Evolutionary conservation across 192 early-diverging fungal species (phyloP).

Genomic region (Podochytrium sp.): DNA sequence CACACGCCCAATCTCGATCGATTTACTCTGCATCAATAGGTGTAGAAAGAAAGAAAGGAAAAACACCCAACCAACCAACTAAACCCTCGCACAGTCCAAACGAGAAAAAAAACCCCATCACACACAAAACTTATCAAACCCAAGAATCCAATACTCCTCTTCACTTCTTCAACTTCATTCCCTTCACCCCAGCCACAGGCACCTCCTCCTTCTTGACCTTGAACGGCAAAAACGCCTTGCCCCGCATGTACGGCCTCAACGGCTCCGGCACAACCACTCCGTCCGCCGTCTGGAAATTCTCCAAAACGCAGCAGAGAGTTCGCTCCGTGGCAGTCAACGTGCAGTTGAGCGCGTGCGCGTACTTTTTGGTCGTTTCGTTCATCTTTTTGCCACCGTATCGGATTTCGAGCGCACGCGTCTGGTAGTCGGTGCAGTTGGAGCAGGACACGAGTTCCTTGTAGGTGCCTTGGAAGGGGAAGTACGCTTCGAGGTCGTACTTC

Average conservation of each 20-base stretch:
- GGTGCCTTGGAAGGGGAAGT: constrained; percentile 98
- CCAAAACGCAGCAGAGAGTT: constrained; percentile 91
- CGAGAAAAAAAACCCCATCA: neutral
- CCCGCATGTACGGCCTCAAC: constrained; percentile 92
- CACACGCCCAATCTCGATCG: no score
- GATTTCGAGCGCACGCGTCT: constrained; percentile 92
- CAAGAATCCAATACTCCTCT: neutral
- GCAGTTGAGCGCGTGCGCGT: constrained; percentile 96
- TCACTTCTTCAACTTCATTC: neutral
- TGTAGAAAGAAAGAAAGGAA: no score
- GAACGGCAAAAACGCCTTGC: constrained; percentile 89
- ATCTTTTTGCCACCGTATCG: constrained; percentile 96
- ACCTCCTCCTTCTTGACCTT: constrained; percentile 20
- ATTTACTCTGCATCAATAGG: no score
- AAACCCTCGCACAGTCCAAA: no score
- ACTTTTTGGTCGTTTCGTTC: constrained; percentile 91
- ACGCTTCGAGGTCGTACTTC: constrained; percentile 99
- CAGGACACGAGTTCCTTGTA: constrained; percentile 99
- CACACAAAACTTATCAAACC: neutral
- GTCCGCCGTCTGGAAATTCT: constrained; percentile 91
- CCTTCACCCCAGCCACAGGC: neutral
- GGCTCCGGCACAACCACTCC: constrained; percentile 87
- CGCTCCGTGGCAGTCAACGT: constrained; percentile 96
- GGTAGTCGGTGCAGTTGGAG: constrained; percentile 99
- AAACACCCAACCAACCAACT: no score